Conservation (phyloP, 129 eudicot genomes). For the Mikania micrantha region DNA sequence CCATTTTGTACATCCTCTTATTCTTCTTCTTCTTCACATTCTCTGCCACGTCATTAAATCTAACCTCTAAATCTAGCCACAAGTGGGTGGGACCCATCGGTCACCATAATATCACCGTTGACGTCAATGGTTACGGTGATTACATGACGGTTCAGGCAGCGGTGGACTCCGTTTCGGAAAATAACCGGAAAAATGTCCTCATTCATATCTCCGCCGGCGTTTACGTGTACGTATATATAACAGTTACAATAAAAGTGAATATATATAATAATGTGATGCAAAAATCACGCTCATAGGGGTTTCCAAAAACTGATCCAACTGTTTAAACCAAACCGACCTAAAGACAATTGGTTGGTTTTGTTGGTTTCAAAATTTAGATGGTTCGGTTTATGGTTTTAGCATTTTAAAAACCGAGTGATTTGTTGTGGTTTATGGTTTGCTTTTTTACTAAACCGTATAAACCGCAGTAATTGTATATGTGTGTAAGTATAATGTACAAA, state of each 20-base stretch:
- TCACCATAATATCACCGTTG: constrained; percentile 60
- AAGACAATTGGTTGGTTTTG: too few species aligned
- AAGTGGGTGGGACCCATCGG: constrained; percentile 88
- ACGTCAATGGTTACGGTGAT: constrained; percentile 55
- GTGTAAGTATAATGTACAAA: too few species aligned
- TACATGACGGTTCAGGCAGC: constrained; percentile 74
- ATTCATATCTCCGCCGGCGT: constrained; percentile 60
- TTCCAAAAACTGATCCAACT: too few species aligned
- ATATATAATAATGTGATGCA: too few species aligned
- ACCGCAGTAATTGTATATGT: too few species aligned
- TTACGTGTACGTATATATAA: constrained; percentile 48
- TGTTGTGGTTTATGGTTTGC: too few species aligned
- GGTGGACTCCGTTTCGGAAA: constrained; percentile 55
- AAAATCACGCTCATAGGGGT: too few species aligned
- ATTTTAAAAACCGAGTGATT: too few species aligned
- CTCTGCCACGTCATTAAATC: constrained; percentile 6
- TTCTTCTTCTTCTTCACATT: neutral
- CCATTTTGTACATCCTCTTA: constrained; percentile 7
- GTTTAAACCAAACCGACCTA: too few species aligned
- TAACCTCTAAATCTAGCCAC: constrained; percentile 33
- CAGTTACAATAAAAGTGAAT: neutral
- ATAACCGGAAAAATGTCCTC: constrained; percentile 57
- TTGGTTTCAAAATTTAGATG: too few species aligned
- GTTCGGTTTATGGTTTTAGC: too few species aligned
- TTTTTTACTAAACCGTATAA: too few species aligned